Conservation (phyloP, 225 moss, liverwort and hornwort species). For the Bryoerythrophyllum caledonicum region DNA sequence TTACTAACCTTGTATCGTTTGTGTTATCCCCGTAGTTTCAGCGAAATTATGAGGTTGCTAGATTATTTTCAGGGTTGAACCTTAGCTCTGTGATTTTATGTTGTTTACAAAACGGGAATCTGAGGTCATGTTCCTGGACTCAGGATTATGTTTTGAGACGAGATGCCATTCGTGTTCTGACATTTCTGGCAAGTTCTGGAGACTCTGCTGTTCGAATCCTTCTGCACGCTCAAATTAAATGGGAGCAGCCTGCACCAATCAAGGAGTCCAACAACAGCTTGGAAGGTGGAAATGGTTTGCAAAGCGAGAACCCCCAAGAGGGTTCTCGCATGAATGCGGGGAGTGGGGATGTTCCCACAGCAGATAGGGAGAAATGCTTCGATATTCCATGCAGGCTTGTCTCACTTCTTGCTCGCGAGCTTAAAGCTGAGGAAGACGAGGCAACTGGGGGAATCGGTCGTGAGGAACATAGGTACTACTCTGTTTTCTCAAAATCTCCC, state of each 20-base stretch:
- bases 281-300: slow-evolving; percentile 43
- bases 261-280: slow-evolving; percentile 45
- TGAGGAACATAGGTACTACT: slow-evolving; percentile 65
- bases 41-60: not conserved
- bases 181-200: slow-evolving; percentile 75
- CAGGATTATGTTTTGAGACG: slow-evolving; percentile 74
- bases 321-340: slow-evolving; percentile 29
- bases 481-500: not conserved
- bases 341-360: slow-evolving; percentile 23
- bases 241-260: slow-evolving; percentile 30
- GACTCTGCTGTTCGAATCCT: slow-evolving; percentile 65
- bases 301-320: slow-evolving; percentile 45
- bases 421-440: slow-evolving; percentile 64
- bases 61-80: slow-evolving; percentile 1
- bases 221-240: slow-evolving; percentile 42
- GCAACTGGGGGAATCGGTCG: slow-evolving; percentile 32
- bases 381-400: slow-evolving; percentile 64
- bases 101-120: not conserved
- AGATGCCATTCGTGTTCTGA: slow-evolving; percentile 73
- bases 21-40: not conserved
- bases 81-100: not conserved
- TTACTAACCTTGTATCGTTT: slow-evolving; percentile 9
- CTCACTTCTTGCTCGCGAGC: slow-evolving; percentile 62
- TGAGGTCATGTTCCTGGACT: slow-evolving; percentile 13
- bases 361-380: slow-evolving; percentile 36